These are phyloP conservation scores for Kalanchoe fedtschenkoi DNA, from an alignment of 164 flowering plant species.

Conservation along the genomic window DNA sequence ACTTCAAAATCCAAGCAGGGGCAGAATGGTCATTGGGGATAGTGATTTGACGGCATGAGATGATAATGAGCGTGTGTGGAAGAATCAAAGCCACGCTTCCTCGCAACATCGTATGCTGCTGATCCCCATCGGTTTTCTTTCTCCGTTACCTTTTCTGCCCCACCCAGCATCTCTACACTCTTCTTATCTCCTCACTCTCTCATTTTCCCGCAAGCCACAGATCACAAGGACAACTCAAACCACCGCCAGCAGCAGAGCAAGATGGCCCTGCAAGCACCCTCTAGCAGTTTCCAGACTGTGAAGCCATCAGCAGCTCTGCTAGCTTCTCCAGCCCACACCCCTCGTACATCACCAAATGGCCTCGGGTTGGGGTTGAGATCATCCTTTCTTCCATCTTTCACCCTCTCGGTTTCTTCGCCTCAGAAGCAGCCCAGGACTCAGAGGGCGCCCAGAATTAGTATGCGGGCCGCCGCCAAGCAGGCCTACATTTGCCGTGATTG, in stretches of 20 bases:
- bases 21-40: background rate
- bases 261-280: constrained; percentile 41
- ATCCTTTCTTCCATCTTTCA: constrained; percentile 44
- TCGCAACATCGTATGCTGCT: too few species aligned
- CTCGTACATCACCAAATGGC: constrained; percentile 29
- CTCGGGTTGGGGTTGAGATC: constrained; percentile 53
- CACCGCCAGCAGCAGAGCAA: background rate
- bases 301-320: constrained; percentile 12
- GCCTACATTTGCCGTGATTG: constrained; percentile 93
- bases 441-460: constrained; percentile 46
- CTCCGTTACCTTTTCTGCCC: too few species aligned
- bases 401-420: constrained; percentile 23
- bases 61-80: background rate
- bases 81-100: background rate
- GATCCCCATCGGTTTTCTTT: too few species aligned
- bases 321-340: constrained; percentile 17
- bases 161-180: too few species aligned
- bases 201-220: constrained; percentile 6
- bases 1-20: background rate
- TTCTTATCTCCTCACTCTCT: constrained; percentile 19
- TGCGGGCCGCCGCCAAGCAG: constrained; percentile 74
- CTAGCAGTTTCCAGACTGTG: constrained; percentile 15
- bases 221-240: background rate
- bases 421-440: constrained; percentile 15
- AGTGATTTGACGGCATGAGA: background rate